phyloP scores from a whole-genome alignment of 148 eudicot genomes.

The Agrostemma githago region DNA sequence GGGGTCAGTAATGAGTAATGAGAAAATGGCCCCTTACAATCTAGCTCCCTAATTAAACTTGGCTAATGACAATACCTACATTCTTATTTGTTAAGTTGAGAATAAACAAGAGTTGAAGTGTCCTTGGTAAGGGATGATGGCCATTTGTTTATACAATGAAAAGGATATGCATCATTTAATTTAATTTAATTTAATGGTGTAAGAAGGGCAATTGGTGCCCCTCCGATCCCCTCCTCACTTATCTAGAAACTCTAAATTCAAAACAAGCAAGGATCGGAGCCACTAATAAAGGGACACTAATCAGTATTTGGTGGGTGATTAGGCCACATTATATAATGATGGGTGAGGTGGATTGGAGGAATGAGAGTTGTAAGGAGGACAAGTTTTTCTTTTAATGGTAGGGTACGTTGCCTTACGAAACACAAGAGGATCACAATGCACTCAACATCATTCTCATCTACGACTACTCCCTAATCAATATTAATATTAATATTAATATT shows the following conservation, averaged over 20 bases:
- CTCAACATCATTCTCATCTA: conserved; percentile 14
- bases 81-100: neutral
- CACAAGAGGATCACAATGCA: neutral
- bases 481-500: too few species aligned
- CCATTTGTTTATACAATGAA: conserved; percentile 16
- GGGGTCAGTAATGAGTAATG: conserved; percentile 4
- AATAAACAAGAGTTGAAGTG: neutral
- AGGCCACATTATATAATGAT: conserved; percentile 17
- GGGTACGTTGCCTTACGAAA: conserved; percentile 27
- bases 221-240: too few species aligned
- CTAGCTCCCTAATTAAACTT: conserved; percentile 19
- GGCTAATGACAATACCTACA: conserved; percentile 19
- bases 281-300: conserved; percentile 31
- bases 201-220: conserved; percentile 14
- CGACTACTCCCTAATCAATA: neutral
- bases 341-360: conserved; percentile 21
- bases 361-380: conserved; percentile 5
- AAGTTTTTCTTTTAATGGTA: conserved; percentile 26
- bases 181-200: conserved; percentile 3
- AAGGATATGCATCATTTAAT: conserved; percentile 20
- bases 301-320: conserved; percentile 33
- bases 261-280: conserved; percentile 25
- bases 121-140: neutral
- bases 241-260: conserved; percentile 24
- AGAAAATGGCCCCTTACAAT: conserved; percentile 31